Evolutionary conservation across 2,329 filamentous ascomycete species (phyloP).

Genomic region (Chrysoporthe puriensis): DNA sequence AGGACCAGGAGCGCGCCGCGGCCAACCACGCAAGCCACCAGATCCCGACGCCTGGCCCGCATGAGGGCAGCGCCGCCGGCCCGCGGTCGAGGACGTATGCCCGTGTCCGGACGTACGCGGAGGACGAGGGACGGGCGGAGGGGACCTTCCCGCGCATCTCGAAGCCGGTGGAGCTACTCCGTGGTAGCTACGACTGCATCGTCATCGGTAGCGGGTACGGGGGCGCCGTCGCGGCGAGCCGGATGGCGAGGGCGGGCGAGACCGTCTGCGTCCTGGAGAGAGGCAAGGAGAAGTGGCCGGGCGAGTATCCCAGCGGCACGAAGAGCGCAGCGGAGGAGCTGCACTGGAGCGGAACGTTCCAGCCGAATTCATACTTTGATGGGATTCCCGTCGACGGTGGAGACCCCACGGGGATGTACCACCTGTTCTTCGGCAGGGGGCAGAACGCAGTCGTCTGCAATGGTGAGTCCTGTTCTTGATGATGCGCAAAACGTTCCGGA

Average conservation of each 20-base stretch:
- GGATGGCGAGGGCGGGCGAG: constrained; percentile 64
- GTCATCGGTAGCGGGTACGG: constrained; percentile 73
- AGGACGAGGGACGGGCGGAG: constrained; percentile 30
- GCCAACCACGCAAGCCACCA: constrained; percentile 32
- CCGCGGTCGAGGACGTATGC: constrained; percentile 40
- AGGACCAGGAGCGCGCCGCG: constrained; percentile 9
- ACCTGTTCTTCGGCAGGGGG: constrained; percentile 64
- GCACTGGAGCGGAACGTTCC: constrained; percentile 59
- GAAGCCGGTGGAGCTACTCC: constrained; percentile 60
- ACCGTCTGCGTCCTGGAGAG: constrained; percentile 68
- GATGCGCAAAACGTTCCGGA: neutral
- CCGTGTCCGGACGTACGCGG: constrained; percentile 35
- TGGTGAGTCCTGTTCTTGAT: constrained; percentile 42
- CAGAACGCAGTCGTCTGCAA: constrained; percentile 66
- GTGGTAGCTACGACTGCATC: constrained; percentile 64
- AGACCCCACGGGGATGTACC: constrained; percentile 64
- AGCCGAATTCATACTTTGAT: constrained; percentile 44
- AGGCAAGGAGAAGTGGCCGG: constrained; percentile 68
- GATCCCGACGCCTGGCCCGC: constrained; percentile 35
- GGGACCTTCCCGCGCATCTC: constrained; percentile 57
- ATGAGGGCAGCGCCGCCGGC: constrained; percentile 40
- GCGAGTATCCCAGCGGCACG: constrained; percentile 61
- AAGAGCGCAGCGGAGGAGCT: constrained; percentile 54
- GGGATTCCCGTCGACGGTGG: constrained; percentile 50
- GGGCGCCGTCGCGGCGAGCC: constrained; percentile 66